These are phyloP conservation scores for Zygotorulaspora mrakii DNA, from an alignment of 1,139 yeast genomes.

Conservation along the genomic window DNA sequence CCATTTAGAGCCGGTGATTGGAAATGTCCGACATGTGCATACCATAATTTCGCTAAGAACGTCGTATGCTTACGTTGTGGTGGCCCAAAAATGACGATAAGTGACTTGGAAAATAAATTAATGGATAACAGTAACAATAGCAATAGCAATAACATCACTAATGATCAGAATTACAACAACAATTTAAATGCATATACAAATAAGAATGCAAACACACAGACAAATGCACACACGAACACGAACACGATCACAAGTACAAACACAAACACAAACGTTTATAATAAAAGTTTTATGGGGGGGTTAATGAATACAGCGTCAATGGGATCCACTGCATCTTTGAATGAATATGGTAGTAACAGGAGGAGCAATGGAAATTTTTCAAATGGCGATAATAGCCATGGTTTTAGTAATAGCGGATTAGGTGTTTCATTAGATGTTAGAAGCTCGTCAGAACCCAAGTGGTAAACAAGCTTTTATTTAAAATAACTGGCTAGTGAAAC, in stretches of 20 bases:
- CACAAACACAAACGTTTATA: conserved; percentile 4
- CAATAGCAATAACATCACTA: conserved; percentile 4
- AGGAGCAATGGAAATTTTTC: conserved; percentile 12
- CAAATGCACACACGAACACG: not conserved
- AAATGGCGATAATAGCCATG: conserved; percentile 5
- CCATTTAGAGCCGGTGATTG: conserved; percentile 98
- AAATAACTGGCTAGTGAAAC: too few relatives aligned
- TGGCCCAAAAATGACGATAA: conserved; percentile 48
- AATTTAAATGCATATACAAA: conserved; percentile 8
- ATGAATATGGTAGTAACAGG: conserved; percentile 8
- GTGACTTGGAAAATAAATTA: conserved; percentile 8
- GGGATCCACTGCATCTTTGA: conserved; percentile 13
- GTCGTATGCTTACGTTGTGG: conserved; percentile 85
- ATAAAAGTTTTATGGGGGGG: conserved; percentile 9
- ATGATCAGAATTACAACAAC: conserved; percentile 6
- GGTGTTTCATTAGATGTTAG: conserved; percentile 17
- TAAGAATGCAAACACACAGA: conserved; percentile 5
- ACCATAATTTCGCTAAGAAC: conserved; percentile 93
- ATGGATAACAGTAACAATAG: conserved; percentile 6
- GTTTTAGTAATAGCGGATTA: conserved; percentile 13
- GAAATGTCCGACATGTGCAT: conserved; percentile 81
- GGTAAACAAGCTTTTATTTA: too few relatives aligned
- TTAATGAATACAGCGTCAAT: conserved; percentile 13
- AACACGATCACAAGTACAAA: conserved; percentile 6
- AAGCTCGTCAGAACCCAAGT: conserved; percentile 23